These are phyloP conservation scores for Mucor piriformis DNA, from an alignment of 371 early-diverging fungal species.

Conservation along the genomic window DNA sequence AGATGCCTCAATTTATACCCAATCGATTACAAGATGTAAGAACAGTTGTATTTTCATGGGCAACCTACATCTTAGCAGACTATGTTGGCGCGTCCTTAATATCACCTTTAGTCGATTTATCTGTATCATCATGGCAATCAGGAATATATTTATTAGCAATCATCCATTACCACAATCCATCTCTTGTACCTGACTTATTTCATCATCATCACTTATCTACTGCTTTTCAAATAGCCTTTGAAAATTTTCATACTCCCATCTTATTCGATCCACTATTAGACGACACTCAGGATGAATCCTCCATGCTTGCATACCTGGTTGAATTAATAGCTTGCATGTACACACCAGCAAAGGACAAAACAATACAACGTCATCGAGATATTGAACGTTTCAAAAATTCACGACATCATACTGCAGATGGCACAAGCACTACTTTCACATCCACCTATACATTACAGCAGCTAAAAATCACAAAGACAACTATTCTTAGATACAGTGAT, in stretches of 20 bases:
- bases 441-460: conserved; percentile 43
- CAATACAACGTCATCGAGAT: conserved; percentile 19
- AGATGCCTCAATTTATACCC: conserved; percentile 35
- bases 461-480: conserved; percentile 40
- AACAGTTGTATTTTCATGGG: conserved; percentile 63
- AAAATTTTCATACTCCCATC: conserved; percentile 26
- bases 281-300: background rate
- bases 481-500: conserved; percentile 21
- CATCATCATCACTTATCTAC: conserved; percentile 6
- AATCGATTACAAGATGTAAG: conserved; percentile 41
- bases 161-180: conserved; percentile 67
- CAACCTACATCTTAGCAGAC: conserved; percentile 55
- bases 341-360: conserved; percentile 12
- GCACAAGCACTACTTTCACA: conserved; percentile 26
- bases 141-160: conserved; percentile 68
- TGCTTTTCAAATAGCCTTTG: conserved; percentile 28
- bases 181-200: conserved; percentile 55
- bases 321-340: conserved; percentile 5
- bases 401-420: conserved; percentile 12
- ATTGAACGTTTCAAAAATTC: conserved; percentile 25
- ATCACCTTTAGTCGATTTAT: conserved; percentile 57
- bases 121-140: conserved; percentile 59
- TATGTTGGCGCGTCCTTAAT: conserved; percentile 56
- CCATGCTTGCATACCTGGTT: background rate
- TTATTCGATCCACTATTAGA: conserved; percentile 15